Evolutionary conservation across 2,329 filamentous ascomycete species (phyloP).

Genomic region (Venturiaceae sp.): DNA sequence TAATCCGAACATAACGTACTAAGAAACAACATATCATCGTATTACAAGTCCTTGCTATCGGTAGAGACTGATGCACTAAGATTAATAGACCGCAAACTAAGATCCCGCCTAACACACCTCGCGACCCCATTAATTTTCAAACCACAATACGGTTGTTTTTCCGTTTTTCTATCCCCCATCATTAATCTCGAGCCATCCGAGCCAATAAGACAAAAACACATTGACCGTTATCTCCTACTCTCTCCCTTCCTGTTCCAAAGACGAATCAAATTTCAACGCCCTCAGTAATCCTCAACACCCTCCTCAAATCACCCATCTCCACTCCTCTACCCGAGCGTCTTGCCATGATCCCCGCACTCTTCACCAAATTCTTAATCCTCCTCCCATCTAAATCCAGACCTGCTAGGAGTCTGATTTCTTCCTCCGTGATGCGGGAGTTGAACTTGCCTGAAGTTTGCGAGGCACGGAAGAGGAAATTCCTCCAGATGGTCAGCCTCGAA

Average conservation of each 20-base stretch:
- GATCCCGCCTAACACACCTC: no score
- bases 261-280: not conserved
- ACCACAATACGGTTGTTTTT: no score
- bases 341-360: slow-evolving; percentile 32
- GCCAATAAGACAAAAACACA: no score
- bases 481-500: slow-evolving; percentile 72
- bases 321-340: slow-evolving; percentile 15
- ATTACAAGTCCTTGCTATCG: no score
- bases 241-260: not conserved
- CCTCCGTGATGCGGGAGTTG: not conserved
- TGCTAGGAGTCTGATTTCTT: slow-evolving; percentile 6
- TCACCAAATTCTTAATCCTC: slow-evolving; percentile 36
- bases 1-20: no score
- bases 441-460: not conserved
- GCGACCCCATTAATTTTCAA: no score
- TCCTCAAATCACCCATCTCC: slow-evolving; percentile 19
- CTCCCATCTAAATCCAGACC: slow-evolving; percentile 13
- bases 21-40: no score
- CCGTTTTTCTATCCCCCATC: no score
- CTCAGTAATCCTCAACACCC: slow-evolving; percentile 16
- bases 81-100: no score
- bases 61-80: no score
- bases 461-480: slow-evolving; percentile 71
- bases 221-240: no score
- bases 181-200: no score